Evolutionary conservation across 257 asterid species (phyloP).

Genomic region (Rehmannia glutinosa): DNA sequence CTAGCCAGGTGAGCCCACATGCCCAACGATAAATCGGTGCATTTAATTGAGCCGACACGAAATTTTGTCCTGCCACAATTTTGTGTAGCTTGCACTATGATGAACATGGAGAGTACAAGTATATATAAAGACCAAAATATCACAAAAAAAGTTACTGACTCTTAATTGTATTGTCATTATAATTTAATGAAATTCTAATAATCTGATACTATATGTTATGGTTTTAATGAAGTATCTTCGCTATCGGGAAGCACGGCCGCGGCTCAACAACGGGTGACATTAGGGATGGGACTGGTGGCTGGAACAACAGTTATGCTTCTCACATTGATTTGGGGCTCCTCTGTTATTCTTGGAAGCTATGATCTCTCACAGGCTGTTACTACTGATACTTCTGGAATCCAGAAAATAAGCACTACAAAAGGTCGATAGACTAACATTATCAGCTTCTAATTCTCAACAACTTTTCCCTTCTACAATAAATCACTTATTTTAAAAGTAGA

Average conservation of each 20-base stretch:
- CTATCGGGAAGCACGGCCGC: slow-evolving; percentile 28
- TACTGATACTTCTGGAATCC: slow-evolving; percentile 7
- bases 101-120: too few relatives aligned
- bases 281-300: slow-evolving; percentile 58
- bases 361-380: slow-evolving; percentile 23
- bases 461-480: too few relatives aligned
- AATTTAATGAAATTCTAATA: not conserved
- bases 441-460: too few relatives aligned
- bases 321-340: slow-evolving; percentile 57
- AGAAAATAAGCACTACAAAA: not conserved
- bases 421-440: too few relatives aligned
- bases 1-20: too few relatives aligned
- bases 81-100: too few relatives aligned
- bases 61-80: too few relatives aligned
- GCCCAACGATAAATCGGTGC: too few relatives aligned
- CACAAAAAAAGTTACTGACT: too few relatives aligned
- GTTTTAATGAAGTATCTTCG: slow-evolving; percentile 33
- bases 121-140: too few relatives aligned
- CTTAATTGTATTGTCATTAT: not conserved
- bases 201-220: not conserved
- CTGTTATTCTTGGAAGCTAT: slow-evolving; percentile 53
- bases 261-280: slow-evolving; percentile 46
- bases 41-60: too few relatives aligned
- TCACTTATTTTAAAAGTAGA: too few relatives aligned
- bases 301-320: slow-evolving; percentile 59